phyloP scores from a whole-genome alignment of 495 filamentous ascomycete species.

The Aspergillus indologenus region DNA sequence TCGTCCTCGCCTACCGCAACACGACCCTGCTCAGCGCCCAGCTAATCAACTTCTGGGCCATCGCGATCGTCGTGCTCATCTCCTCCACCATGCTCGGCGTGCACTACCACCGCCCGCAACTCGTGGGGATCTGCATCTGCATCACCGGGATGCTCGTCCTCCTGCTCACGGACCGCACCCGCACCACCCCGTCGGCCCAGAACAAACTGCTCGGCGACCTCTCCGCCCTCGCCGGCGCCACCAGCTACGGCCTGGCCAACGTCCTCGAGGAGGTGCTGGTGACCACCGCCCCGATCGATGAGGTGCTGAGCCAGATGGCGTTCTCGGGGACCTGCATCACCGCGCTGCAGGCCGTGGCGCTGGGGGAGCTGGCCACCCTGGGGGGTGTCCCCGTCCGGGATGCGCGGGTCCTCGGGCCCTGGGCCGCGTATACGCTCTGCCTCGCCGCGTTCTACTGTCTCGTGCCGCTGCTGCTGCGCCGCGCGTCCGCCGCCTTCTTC shows the following conservation, averaged over 20 bases:
- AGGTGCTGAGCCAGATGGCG: conserved; percentile 87
- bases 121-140: conserved; percentile 83
- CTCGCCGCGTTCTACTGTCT: conserved; percentile 82
- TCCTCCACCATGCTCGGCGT: conserved; percentile 80
- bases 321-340: conserved; percentile 91
- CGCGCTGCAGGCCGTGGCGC: conserved; percentile 83
- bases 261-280: conserved; percentile 92
- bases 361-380: no score
- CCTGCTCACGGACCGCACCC: conserved; percentile 83
- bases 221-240: conserved; percentile 83
- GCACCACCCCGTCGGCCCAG: conserved; percentile 57
- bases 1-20: conserved; percentile 90
- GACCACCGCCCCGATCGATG: conserved; percentile 79
- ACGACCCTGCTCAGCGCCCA: conserved; percentile 88
- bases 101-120: conserved; percentile 81
- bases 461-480: conserved; percentile 81
- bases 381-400: no score
- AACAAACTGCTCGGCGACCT: conserved; percentile 73
- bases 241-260: conserved; percentile 89
- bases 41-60: conserved; percentile 98
- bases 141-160: conserved; percentile 90
- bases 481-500: conserved; percentile 90
- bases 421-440: conserved; percentile 82
- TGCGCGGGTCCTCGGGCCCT: conserved; percentile 67
- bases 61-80: conserved; percentile 83